Evolutionary conservation across 1,284 basidiomycete species (phyloP), one percentile per base, ranked within the genome.

Genomic region (Sporisorium sorghi): DNA sequence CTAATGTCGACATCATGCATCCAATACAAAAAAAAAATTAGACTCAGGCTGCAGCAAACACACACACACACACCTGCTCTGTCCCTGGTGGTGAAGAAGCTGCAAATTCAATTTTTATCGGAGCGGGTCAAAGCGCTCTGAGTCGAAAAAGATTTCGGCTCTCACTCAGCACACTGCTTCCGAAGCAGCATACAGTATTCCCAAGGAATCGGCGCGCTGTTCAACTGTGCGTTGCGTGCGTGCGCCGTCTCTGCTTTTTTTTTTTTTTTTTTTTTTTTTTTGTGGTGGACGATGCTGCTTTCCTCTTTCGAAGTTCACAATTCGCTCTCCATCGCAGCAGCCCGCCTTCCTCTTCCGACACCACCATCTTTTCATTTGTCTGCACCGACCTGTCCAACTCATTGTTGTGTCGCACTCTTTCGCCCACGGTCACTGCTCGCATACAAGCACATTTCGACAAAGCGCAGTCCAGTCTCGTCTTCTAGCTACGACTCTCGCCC

Each of bases 11-110:
- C 53, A 44, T 55, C 53, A 44, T 55, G 43, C 53, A 55, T 33
- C 23, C 14, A 26, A 46, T 56, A 37, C 53, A 39, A 40, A 48
- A 48, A 46, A 39, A 40, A 48, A 48, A 46, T 56, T 56, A 56
- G 44, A 39, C 43, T 56, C 19, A 14, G n/a, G 24, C 6, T 56
- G 54, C 54, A 56, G 46, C 46, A 47, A 47, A 30, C 28, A 47
- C 26, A 30, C 15, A 11, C 17, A 30, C 15, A n/a, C n/a, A n/a
- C n/a, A n/a, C n/a, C n/a, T n/a, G n/a, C n/a, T n/a, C n/a, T n/a
- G n/a, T n/a, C n/a, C n/a, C n/a, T n/a, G n/a, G n/a, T n/a, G n/a
- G n/a, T n/a, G n/a, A n/a, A n/a, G n/a, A 6, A 30, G 9, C 28
- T 9, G 28, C 5, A 30, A 30, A 30, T 30, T 30, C 28, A 30